Evolutionary conservation across 306 rosid species (phyloP).

Genomic region (Oxytropis ochrocephala): DNA sequence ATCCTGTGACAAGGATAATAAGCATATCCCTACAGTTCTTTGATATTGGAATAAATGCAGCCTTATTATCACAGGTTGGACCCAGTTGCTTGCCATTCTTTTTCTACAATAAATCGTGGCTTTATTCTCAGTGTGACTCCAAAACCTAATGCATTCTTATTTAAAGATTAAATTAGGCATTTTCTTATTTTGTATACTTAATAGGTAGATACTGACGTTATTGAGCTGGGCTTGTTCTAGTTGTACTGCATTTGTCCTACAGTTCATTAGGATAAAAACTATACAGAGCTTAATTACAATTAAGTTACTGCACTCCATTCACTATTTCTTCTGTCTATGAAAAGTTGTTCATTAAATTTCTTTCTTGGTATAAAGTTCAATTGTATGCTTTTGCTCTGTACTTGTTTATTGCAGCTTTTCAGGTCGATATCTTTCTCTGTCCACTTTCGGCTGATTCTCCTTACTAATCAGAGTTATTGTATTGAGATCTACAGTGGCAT

Average conservation of each 20-base stretch:
- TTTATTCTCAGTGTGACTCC: neutral
- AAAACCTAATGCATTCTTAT: constrained; percentile 1
- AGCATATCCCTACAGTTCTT: constrained; percentile 88
- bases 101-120: neutral
- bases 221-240: neutral
- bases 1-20: constrained; percentile 87
- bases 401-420: constrained; percentile 1
- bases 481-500: neutral
- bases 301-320: neutral
- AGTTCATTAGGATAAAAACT: neutral
- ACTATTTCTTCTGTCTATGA: neutral
- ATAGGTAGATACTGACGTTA: neutral
- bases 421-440: neutral
- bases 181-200: constrained; percentile 6
- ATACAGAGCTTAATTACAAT: neutral
- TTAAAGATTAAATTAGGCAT: neutral
- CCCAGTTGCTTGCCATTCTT: constrained; percentile 8
- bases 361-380: neutral
- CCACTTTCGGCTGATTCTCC: constrained; percentile 1
- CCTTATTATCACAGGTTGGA: constrained; percentile 89
- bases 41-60: constrained; percentile 94
- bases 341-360: neutral
- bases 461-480: neutral
- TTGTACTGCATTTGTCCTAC: constrained; percentile 5
- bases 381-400: neutral